A percentile compares a stretch with the other conserved stretches of the same genome.
phyloP scores from a whole-genome alignment of 2,329 filamentous ascomycete genomes.

The Exophiala sp. region DNA sequence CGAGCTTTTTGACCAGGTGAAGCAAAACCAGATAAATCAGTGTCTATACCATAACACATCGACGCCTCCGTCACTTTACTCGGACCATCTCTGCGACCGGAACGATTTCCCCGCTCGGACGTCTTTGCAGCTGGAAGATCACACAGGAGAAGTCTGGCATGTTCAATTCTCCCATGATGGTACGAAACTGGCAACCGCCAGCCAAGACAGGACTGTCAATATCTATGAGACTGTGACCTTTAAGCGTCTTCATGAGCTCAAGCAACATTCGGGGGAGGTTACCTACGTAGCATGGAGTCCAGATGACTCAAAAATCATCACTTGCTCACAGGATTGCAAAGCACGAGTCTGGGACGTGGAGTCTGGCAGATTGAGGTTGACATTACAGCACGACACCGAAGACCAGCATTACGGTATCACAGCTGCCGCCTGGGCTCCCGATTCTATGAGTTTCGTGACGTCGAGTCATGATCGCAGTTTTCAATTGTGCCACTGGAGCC shows the following conservation, averaged over 20 bases:
- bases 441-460: constrained; percentile 73
- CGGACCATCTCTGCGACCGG: constrained; percentile 79
- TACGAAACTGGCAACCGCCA: constrained; percentile 74
- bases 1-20: constrained; percentile 75
- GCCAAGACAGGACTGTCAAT: constrained; percentile 68
- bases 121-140: constrained; percentile 66
- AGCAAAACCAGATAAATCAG: constrained; percentile 73
- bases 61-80: constrained; percentile 76
- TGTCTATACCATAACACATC: constrained; percentile 88
- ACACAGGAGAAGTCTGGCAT: constrained; percentile 85
- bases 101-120: constrained; percentile 73
- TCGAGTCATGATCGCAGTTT: constrained; percentile 67
- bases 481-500: constrained; percentile 68
- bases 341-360: constrained; percentile 74
- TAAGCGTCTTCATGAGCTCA: constrained; percentile 58
- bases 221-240: constrained; percentile 79
- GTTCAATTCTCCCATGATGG: constrained; percentile 88
- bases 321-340: constrained; percentile 70
- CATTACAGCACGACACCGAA: constrained; percentile 55
- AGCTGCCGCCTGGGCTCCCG: constrained; percentile 81
- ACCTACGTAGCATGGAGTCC: constrained; percentile 88
- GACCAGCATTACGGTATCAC: constrained; percentile 74
- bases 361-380: constrained; percentile 62
- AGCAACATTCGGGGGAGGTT: constrained; percentile 67
- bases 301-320: constrained; percentile 80